phyloP scores from a whole-genome alignment of 345 rosid species.

The Aquilaria sinensis region DNA sequence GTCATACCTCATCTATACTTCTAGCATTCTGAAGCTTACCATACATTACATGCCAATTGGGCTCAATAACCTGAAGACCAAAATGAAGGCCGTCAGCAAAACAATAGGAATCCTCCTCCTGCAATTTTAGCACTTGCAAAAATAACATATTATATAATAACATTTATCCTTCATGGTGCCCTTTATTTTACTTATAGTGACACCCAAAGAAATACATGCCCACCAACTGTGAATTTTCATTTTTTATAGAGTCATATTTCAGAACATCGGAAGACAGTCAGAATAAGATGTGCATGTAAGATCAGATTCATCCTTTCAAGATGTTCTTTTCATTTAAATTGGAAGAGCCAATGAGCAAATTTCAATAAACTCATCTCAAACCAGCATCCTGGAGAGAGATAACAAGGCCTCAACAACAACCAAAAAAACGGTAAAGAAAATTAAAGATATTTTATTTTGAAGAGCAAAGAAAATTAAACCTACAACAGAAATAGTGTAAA shows the following conservation, averaged over 20 bases:
- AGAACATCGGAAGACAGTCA: not conserved
- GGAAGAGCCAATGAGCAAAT: too few relatives aligned
- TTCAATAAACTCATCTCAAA: too few relatives aligned
- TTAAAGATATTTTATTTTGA: not conserved
- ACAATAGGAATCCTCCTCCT: not conserved
- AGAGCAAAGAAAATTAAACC: not conserved
- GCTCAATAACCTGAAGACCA: conserved; percentile 83
- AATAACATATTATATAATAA: not conserved
- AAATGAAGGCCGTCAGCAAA: not conserved
- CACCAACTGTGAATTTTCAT: not conserved
- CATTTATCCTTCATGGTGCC: not conserved
- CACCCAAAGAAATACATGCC: not conserved
- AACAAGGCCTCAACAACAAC: not conserved
- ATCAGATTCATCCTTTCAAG: not conserved
- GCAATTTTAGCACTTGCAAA: not conserved
- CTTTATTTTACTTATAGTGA: not conserved
- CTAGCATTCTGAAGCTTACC: conserved; percentile 64
- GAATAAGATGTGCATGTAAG: not conserved
- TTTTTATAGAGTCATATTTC: not conserved
- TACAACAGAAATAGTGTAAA: not conserved
- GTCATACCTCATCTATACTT: conserved; percentile 81
- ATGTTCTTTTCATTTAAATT: not conserved
- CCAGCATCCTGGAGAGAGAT: too few relatives aligned
- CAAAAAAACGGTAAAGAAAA: not conserved
- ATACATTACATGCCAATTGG: conserved; percentile 93